Percentiles rank a stretch among this genome's conserved stretches.
Conservation (phyloP, 495 filamentous ascomycete species). For the Aspergillus cavernicola region DNA sequence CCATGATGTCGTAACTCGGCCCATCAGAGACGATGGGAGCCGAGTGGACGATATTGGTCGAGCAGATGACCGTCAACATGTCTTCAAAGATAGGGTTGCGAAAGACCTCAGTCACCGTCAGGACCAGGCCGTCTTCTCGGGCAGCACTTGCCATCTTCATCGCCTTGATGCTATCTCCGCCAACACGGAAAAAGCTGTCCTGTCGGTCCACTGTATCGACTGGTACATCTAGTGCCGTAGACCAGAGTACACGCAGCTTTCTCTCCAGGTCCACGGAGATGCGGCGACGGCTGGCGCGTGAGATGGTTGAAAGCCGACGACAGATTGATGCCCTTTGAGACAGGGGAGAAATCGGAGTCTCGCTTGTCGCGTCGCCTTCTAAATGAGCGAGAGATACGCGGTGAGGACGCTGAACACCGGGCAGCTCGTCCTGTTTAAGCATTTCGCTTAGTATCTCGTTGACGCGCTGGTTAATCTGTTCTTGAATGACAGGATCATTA, state of each 20-base stretch:
- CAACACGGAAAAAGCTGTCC: conserved; percentile 7
- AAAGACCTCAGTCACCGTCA: conserved; percentile 6
- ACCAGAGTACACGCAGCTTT: background rate
- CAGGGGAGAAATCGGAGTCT: background rate
- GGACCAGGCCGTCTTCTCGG: background rate
- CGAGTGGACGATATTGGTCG: background rate
- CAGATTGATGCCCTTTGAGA: background rate
- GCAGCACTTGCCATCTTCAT: conserved; percentile 2
- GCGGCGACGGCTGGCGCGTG: background rate
- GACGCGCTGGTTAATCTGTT: background rate
- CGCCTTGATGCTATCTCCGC: conserved; percentile 4
- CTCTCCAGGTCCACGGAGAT: conserved; percentile 2
- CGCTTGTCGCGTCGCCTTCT: background rate
- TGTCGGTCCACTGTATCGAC: background rate
- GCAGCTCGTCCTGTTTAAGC: background rate
- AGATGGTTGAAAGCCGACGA: background rate
- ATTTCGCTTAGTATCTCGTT: background rate
- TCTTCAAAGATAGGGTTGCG: conserved; percentile 1
- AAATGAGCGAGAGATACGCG: background rate
- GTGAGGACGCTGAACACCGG: background rate
- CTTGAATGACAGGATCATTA: background rate
- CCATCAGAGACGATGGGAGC: background rate
- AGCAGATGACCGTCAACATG: background rate
- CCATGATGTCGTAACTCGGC: background rate
- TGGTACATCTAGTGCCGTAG: background rate